Conservation (phyloP, 768 basidiomycete genomes). For the Phaffia tasmanica region DNA sequence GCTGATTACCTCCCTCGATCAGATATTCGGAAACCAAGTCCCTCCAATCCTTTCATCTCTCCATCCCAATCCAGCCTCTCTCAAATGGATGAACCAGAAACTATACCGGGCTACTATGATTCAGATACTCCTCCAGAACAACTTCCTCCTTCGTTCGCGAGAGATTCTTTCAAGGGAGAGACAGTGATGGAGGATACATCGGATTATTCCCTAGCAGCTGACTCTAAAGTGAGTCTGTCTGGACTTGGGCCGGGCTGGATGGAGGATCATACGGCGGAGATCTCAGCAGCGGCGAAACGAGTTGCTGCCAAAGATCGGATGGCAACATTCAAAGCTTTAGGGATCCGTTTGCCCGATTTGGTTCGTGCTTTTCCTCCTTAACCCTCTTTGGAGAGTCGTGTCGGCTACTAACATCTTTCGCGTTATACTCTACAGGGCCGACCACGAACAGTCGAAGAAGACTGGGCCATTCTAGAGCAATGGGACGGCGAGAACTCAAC, state of each 20-base stretch:
- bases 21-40: background rate
- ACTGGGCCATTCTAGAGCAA: slow-evolving; percentile 20
- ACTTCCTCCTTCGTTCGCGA: background rate
- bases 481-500: background rate
- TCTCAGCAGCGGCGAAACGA: background rate
- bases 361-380: background rate
- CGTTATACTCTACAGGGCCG: slow-evolving; percentile 8
- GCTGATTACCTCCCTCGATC: slow-evolving; percentile 7
- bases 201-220: background rate
- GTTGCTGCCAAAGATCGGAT: slow-evolving; percentile 9
- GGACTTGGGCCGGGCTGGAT: slow-evolving; percentile 3
- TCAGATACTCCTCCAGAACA: background rate
- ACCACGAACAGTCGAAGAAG: slow-evolving; percentile 18
- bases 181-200: background rate
- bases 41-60: background rate
- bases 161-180: background rate
- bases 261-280: background rate
- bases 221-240: background rate
- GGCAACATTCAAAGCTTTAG: slow-evolving; percentile 13
- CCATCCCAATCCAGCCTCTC: background rate
- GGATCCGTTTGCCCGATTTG: slow-evolving; percentile 8
- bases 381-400: background rate
- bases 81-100: slow-evolving; percentile 13
- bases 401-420: background rate
- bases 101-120: background rate